Evolutionary conservation across 345 rosid species (phyloP).

Genomic region (Syzygium oleosum): DNA sequence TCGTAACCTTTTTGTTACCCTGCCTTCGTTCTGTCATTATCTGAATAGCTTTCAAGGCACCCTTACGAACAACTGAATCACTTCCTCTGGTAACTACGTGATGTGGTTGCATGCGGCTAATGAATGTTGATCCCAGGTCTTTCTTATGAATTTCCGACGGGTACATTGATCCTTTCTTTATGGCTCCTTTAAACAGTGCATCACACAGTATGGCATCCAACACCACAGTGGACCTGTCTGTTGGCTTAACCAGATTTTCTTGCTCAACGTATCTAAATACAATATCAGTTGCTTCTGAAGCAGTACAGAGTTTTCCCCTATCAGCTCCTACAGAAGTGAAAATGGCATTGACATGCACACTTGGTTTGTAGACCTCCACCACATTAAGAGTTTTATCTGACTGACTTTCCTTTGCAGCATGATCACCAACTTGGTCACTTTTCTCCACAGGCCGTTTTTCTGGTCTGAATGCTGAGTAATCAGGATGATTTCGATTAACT

Average conservation of each 20-base stretch:
- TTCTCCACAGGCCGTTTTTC: slow-evolving; percentile 58
- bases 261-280: slow-evolving; percentile 74
- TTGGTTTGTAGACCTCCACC: slow-evolving; percentile 78
- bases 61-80: slow-evolving; percentile 74
- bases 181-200: slow-evolving; percentile 84
- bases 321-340: slow-evolving; percentile 80
- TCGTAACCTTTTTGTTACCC: slow-evolving; percentile 91
- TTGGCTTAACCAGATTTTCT: slow-evolving; percentile 67
- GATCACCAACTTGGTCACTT: slow-evolving; percentile 32
- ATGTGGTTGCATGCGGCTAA: slow-evolving; percentile 82
- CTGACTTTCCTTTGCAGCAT: slow-evolving; percentile 21
- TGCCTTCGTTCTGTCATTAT: slow-evolving; percentile 86
- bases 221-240: slow-evolving; percentile 56
- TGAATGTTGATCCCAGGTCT: slow-evolving; percentile 60
- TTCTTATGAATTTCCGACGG: slow-evolving; percentile 88
- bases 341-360: slow-evolving; percentile 70
- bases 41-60: slow-evolving; percentile 70
- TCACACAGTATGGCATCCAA: slow-evolving; percentile 81
- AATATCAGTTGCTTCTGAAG: slow-evolving; percentile 78
- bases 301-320: slow-evolving; percentile 54
- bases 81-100: slow-evolving; percentile 63
- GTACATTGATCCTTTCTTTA: slow-evolving; percentile 83
- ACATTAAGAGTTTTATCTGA: slow-evolving; percentile 60
- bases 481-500: slow-evolving; percentile 57
- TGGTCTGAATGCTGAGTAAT: slow-evolving; percentile 69